Percentiles rank a stretch among this genome's conserved stretches.
Evolutionary conservation across 495 filamentous ascomycete genomes (phyloP).

Genomic region (Aspergillus conjunctus): DNA sequence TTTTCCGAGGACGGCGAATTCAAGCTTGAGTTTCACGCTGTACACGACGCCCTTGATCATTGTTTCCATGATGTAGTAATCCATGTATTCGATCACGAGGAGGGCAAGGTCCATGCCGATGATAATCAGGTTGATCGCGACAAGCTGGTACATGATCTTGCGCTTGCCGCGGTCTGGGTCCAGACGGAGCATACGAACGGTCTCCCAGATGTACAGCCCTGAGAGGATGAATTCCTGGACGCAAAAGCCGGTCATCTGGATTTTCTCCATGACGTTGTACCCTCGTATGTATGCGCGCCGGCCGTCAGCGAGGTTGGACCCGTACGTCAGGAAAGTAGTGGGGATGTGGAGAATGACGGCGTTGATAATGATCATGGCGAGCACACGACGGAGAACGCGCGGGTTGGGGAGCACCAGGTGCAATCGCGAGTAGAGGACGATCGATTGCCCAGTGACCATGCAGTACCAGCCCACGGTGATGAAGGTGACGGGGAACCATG

Average conservation of each 20-base stretch:
- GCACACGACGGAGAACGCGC: conserved; percentile 52
- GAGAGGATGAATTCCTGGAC: conserved; percentile 65
- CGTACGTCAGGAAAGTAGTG: conserved; percentile 59
- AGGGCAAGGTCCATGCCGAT: conserved; percentile 58
- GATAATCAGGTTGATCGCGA: conserved; percentile 60
- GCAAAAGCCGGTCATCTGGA: conserved; percentile 65
- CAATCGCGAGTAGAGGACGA: conserved; percentile 70
- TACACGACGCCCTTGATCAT: conserved; percentile 63
- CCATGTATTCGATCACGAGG: conserved; percentile 57
- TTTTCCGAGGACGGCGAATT: conserved; percentile 62
- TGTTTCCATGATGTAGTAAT: conserved; percentile 60
- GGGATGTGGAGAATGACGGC: conserved; percentile 57
- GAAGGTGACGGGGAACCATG: conserved; percentile 47
- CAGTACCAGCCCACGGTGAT: conserved; percentile 60
- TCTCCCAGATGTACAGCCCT: conserved; percentile 61
- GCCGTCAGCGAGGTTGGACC: conserved; percentile 47
- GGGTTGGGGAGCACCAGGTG: conserved; percentile 58
- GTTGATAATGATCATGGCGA: conserved; percentile 61
- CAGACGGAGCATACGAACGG: conserved; percentile 48
- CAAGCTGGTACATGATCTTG: conserved; percentile 59
- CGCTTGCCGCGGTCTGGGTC: conserved; percentile 47
- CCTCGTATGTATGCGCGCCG: conserved; percentile 35
- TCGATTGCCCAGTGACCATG: conserved; percentile 67
- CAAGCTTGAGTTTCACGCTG: conserved; percentile 66
- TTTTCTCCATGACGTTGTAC: conserved; percentile 62